Evolutionary conservation across 208 protist species (phyloP), one percentile per base, ranked within the genome.

Genomic region (Strigomonas galati): DNA sequence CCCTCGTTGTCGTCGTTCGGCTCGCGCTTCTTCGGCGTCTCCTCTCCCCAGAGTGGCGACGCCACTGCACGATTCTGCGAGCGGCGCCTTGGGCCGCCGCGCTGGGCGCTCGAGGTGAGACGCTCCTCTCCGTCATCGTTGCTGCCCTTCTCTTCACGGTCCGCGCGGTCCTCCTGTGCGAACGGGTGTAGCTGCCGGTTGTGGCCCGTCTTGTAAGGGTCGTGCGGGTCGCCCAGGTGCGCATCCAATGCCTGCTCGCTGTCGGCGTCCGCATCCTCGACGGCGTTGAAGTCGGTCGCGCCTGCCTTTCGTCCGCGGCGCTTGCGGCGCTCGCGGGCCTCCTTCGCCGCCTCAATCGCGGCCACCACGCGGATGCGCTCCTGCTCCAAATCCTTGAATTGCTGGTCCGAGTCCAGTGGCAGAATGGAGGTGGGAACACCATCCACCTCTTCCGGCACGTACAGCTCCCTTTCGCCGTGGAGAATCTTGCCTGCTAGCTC

Each of bases 321-420:
- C 56, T 62, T 2, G 7, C 31, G 24, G 17, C 56, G 27, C 31
- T 46, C 19, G 14, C 40, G 30, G n/a, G 56, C 31, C 4, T 26
- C 5, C 32, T 46, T 62, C 9, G 56, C 56, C 32, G 30, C 26
- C 31, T 62, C 23, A 19, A 62, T 44, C 9, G 56, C 31, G 12
- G 56, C 56, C 28, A 23, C 56, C 4, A 62, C 17, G 9, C n/a
- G 3, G 40, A 48, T 62, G 1, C 85, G 81, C 69, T 94, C 83
- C 49, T 81, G 71, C 75, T 94, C 85, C 75, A 91, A 77, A 43
- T 75, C 61, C 32, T 82, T 69, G 53, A 84, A 91, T 10, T 79
- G 73, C 56, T 65, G 54, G 67, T 95, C 85, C 2, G 76, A 77
- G 59, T 85, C 78, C 1, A 92, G 71, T 43, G 71, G 73, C 31